Percentiles rank a stretch among this genome's conserved stretches.
Evolutionary conservation across 2,329 filamentous ascomycete species (phyloP).

Genomic region (Colletotrichum sp.): DNA sequence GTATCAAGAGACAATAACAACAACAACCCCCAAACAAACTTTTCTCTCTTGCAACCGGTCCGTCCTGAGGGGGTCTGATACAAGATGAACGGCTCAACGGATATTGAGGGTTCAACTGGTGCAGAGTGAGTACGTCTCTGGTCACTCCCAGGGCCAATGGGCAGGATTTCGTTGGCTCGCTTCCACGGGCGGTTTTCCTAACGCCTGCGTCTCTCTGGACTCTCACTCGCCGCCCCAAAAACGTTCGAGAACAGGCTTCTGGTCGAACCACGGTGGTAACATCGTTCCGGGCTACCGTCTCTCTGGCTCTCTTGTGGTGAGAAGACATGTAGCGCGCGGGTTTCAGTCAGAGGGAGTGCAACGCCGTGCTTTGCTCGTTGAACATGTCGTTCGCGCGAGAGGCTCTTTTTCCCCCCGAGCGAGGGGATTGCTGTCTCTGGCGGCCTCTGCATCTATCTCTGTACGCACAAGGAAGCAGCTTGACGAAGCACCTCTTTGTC

Average conservation of each 20-base stretch:
- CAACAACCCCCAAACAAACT: not conserved
- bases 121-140: not conserved
- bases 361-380: not conserved
- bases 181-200: not conserved
- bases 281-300: not conserved
- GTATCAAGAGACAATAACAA: conserved; percentile 8
- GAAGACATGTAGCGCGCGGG: not conserved
- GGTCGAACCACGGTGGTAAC: not conserved
- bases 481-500: not conserved
- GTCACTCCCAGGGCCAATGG: not conserved
- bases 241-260: not conserved
- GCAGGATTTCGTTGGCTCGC: not conserved
- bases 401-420: not conserved
- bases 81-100: not conserved
- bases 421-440: not conserved
- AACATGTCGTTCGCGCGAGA: not conserved
- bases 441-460: not conserved
- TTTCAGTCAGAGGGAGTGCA: not conserved
- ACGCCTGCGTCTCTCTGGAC: not conserved
- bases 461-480: not conserved
- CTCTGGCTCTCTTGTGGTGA: not conserved
- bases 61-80: not conserved
- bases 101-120: not conserved
- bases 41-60: not conserved
- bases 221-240: not conserved